Base-by-base conservation (phyloP, 768 basidiomycete species). In the Podaxis sp. region DNA sequence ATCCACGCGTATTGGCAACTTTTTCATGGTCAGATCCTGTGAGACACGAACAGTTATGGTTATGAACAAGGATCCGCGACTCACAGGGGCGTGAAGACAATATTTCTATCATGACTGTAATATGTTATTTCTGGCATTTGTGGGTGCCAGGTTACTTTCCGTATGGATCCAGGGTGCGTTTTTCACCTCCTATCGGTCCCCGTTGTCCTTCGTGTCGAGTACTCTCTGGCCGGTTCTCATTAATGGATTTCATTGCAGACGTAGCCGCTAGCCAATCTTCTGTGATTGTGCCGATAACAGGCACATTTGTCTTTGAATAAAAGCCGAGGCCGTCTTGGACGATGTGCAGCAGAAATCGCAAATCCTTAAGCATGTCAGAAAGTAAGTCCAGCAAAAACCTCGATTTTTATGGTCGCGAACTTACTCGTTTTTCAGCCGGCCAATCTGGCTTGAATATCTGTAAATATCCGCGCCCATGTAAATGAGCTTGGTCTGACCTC, bases 361-460 rank as follows among this genome's bases (percentile, higher is more conserved):
- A 71, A 69, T 63, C 66, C 50, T 65, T 33, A 55, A 29, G 46
- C 24, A 46, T 55, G 58, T 52, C 53, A 19, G 50, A 58, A 4
- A 51, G 53, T 60, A 27, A 43, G 52, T 36, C n/a, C n/a, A 38
- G 15, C 17, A 29, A 13, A n/a, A 19, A n/a, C 33, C 19, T 9
- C 22, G 4, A 13, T 29, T 40, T 51, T 11, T 7, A 11, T 22
- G 5, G 15, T 22, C 29, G 24, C 19, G 13, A 46, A 47, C 47
- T 60, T 12, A 57, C 46, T 25, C 57, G 29, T 13, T 37, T 29
- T 29, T 33, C 41, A 67, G 66, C 56, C 27, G 64, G 61, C 52
- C 57, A 57, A 17, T 75, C 72, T 54, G 73, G 68, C 29, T 70
- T 81, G 59, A 80, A 80, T 66, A 71, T 67, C 25, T 76, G 80